Conservation (phyloP, 2,329 filamentous ascomycete genomes). For the Biscogniauxia mediterranea region DNA sequence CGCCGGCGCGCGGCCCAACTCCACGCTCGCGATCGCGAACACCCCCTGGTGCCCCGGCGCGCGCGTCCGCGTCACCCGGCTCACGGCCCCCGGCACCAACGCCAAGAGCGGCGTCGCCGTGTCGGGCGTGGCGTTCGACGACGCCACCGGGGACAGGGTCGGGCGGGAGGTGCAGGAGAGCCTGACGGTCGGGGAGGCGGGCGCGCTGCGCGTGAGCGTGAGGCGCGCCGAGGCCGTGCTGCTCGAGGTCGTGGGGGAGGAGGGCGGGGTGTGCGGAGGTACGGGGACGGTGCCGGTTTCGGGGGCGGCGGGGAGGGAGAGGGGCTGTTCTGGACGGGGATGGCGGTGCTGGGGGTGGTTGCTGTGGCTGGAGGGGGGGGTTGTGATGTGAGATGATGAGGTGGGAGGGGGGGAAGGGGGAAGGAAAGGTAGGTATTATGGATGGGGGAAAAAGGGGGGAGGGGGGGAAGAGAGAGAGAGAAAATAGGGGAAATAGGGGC, state of each 20-base stretch:
- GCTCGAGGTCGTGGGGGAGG: slow-evolving; percentile 23
- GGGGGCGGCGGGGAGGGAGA: slow-evolving; percentile 2
- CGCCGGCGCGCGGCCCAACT: slow-evolving; percentile 26
- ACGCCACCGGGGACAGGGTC: slow-evolving; percentile 23
- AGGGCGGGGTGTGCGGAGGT: not conserved
- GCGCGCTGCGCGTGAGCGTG: slow-evolving; percentile 25
- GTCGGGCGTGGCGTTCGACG: slow-evolving; percentile 32
- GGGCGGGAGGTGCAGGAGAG: slow-evolving; percentile 23
- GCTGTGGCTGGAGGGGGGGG: not conserved
- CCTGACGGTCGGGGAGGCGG: slow-evolving; percentile 27
- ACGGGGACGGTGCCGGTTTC: not conserved
- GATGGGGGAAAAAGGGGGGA: too few species aligned
- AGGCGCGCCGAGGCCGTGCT: slow-evolving; percentile 33
- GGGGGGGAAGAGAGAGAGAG: too few species aligned
- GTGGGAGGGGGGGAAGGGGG: too few species aligned
- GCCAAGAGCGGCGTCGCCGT: slow-evolving; percentile 35
- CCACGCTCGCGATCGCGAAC: slow-evolving; percentile 25
- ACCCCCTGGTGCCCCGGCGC: slow-evolving; percentile 31
- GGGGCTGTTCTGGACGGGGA: too few species aligned
- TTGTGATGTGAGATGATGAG: not conserved
- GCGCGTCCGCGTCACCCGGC: slow-evolving; percentile 25
- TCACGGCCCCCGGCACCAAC: slow-evolving; percentile 35
- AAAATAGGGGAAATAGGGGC: too few species aligned
- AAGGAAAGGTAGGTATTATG: too few species aligned
- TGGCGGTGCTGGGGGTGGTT: slow-evolving; percentile 9